These are phyloP conservation scores for Arabis alpina DNA, from an alignment of 345 rosid genomes.

Conservation along the genomic window DNA sequence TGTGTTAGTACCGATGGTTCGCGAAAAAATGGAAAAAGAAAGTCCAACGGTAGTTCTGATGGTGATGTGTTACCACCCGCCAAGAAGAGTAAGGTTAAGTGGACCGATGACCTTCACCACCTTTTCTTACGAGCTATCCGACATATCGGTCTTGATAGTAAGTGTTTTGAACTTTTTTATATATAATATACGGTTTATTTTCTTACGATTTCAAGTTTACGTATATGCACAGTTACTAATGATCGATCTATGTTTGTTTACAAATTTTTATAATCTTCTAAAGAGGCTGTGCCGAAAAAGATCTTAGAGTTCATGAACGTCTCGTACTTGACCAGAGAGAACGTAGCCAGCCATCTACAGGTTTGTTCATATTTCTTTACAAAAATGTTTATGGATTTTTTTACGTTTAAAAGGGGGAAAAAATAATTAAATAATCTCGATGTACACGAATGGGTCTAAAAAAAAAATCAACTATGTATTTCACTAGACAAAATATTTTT, in stretches of 20 bases:
- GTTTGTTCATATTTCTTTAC: conserved; percentile 41
- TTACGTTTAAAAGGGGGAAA: neutral
- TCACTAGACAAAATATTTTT: no score
- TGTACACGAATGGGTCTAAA: neutral
- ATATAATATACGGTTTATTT: neutral
- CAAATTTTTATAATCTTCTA: conserved; percentile 13
- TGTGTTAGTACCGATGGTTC: conserved; percentile 20
- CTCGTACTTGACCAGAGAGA: conserved; percentile 74
- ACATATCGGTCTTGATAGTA: conserved; percentile 69
- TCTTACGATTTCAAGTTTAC: neutral
- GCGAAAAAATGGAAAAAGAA: conserved; percentile 28
- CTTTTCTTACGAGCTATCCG: conserved; percentile 64
- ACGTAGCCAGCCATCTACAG: conserved; percentile 83
- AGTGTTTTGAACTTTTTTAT: conserved; percentile 30
- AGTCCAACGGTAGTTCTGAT: neutral
- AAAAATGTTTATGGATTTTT: conserved; percentile 1
- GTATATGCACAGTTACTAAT: neutral
- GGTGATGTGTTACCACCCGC: conserved; percentile 25
- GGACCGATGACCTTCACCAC: conserved; percentile 66
- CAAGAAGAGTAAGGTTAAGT: conserved; percentile 61
- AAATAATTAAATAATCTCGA: no score
- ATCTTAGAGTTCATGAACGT: conserved; percentile 73
- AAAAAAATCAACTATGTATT: neutral
- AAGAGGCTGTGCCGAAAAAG: conserved; percentile 82
- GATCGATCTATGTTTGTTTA: conserved; percentile 6